These are phyloP conservation scores for Geoglossum cookeanum DNA, from an alignment of 2,329 filamentous ascomycete genomes.

Conservation along the genomic window DNA sequence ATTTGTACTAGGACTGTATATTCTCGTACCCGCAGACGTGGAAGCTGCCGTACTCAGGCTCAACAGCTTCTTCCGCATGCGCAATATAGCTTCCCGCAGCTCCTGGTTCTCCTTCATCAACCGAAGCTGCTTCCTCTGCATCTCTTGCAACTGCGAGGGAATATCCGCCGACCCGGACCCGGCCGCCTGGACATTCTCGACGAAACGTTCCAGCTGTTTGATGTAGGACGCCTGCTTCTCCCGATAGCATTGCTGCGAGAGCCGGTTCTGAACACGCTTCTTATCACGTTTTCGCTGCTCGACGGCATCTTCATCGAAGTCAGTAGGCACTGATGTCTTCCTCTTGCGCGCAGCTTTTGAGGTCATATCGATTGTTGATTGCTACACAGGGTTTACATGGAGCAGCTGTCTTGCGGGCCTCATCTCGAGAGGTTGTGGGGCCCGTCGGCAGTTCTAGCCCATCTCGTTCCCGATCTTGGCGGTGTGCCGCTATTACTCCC, in stretches of 20 bases:
- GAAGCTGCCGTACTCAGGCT: background rate
- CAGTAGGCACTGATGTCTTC: background rate
- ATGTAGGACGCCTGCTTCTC: background rate
- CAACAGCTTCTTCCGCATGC: slow-evolving; percentile 1
- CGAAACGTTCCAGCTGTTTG: background rate
- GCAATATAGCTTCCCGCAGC: background rate
- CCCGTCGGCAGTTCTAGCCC: background rate
- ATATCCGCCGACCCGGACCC: background rate
- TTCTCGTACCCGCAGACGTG: background rate
- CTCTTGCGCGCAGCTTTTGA: background rate
- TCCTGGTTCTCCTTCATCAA: slow-evolving; percentile 2
- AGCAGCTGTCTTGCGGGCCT: background rate
- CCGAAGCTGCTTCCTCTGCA: background rate
- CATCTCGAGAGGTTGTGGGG: background rate
- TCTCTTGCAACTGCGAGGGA: background rate
- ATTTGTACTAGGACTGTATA: background rate
- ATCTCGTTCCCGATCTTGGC: background rate
- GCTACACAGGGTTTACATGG: background rate
- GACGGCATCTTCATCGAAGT: background rate
- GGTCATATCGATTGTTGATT: background rate
- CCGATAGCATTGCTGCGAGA: slow-evolving; percentile 1
- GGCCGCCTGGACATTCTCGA: background rate
- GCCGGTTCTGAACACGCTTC: background rate
- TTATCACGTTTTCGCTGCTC: background rate
- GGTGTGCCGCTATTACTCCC: background rate